These are phyloP conservation scores for Cyathus pygmaeus DNA, from an alignment of 1,284 basidiomycete genomes.

Conservation along the genomic window DNA sequence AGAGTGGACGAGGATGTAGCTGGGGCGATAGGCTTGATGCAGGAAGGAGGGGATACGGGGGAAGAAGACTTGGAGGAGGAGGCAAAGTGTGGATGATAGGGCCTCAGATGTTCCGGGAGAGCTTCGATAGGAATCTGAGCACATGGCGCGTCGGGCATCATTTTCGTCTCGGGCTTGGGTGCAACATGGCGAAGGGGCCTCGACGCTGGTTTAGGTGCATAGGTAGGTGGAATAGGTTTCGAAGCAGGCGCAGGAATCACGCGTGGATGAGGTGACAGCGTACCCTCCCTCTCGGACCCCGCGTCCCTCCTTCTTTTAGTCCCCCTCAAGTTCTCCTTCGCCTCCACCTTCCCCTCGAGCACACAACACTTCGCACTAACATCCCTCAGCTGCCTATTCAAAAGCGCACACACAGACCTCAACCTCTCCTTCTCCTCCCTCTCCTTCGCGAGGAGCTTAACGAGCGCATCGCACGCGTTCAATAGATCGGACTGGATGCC, in stretches of 20 bases:
- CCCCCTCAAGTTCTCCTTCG: not conserved
- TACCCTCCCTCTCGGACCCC: not conserved
- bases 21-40: not conserved
- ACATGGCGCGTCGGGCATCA: not conserved
- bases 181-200: too few relatives aligned
- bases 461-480: not conserved
- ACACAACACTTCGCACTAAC: not conserved
- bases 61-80: not conserved
- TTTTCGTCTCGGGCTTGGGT: too few relatives aligned
- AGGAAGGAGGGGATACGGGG: not conserved
- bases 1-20: not conserved
- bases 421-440: not conserved
- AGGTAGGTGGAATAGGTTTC: not conserved
- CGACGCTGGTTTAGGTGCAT: not conserved
- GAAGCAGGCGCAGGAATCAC: not conserved
- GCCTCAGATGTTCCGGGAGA: not conserved
- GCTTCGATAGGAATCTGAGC: not conserved
- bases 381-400: not conserved
- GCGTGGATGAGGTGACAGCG: not conserved
- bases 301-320: not conserved
- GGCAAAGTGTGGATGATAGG: not conserved
- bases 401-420: not conserved
- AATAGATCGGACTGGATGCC: not conserved
- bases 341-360: not conserved
- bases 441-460: not conserved